Evolutionary conservation across 768 basidiomycete genomes (phyloP).

Genomic region (Kwoniella sp.): DNA sequence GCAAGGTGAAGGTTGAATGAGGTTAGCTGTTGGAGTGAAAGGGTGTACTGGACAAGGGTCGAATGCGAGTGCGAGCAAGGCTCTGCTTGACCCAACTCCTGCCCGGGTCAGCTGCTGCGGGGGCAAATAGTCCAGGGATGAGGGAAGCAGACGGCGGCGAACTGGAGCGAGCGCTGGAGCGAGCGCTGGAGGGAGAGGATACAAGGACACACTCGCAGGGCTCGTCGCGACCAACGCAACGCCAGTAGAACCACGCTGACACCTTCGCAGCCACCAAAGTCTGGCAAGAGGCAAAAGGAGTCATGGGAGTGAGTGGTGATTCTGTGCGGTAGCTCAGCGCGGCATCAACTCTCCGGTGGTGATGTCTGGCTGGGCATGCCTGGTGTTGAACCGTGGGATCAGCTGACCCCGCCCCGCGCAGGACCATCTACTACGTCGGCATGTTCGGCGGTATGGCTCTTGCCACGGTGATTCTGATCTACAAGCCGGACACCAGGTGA

Average conservation of each 20-base stretch:
- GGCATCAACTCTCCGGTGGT: background rate
- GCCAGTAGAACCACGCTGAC: too few species aligned
- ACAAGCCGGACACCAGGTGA: constrained; percentile 90
- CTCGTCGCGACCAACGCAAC: too few species aligned
- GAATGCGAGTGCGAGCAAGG: too few species aligned
- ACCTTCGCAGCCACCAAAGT: constrained; percentile 18
- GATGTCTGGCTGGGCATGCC: background rate
- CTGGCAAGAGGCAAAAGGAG: constrained; percentile 70
- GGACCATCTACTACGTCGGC: constrained; percentile 74
- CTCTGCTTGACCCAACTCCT: too few species aligned
- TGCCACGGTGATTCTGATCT: constrained; percentile 71
- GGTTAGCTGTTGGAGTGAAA: background rate
- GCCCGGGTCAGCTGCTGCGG: too few species aligned
- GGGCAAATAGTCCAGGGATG: too few species aligned
- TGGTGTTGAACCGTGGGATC: background rate
- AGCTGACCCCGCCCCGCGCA: constrained; percentile 7
- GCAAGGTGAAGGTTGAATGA: background rate
- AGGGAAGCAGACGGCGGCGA: too few species aligned
- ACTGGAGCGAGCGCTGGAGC: background rate
- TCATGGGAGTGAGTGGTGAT: constrained; percentile 64
- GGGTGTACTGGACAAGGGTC: background rate
- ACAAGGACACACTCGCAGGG: too few species aligned
- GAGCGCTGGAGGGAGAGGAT: background rate
- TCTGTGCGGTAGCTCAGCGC: too few species aligned
- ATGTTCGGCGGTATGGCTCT: constrained; percentile 85